Base-by-base conservation (phyloP, 2,329 filamentous ascomycete genomes). In the Lachnellula hyalina region DNA sequence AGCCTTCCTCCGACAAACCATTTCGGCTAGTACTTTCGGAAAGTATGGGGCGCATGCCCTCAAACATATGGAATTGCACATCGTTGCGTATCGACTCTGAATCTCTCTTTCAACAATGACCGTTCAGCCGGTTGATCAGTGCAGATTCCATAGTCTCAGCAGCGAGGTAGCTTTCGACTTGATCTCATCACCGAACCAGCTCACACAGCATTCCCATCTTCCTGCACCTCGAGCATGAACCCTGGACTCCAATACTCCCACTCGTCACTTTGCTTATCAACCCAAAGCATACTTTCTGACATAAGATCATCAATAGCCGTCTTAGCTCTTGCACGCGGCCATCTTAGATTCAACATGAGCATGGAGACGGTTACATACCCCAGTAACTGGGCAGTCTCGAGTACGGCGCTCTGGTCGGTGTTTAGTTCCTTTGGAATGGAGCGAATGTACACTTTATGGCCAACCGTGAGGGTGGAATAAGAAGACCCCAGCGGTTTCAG, bases 351-450 rank as follows among this genome's bases (percentile, higher is more conserved):
- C 49, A 87, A 74, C 73, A 88, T 86, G 52, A 99, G 74, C 88
- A 97, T 95, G 1, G 87, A 88, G 15, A 96, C 83, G 55, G 87
- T 96, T 50, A 97, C 89, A 67, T 90, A 96, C 1, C 94, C 93
- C 9, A 96, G 76, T 9, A 96, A 78, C 71, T 96, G 90, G 7
- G 90, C 90, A 1, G 89, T 92, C 75, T 97, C 94, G 6, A 99
- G 80, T 12, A 96, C 93, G 2, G 87, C 89, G 49, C 89, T 89
- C 75, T 99, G 94, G 70, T 99, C 94, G 14, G 84, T 92, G 70
- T 96, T 96, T 59, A 99, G 80, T 73, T 99, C 94, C 70, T 95
- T 94, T 1, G 94, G 94, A 41, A 99, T 86, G 3, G 90, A 96
- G 28, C 94, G 84, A 52, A 99, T 93, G 73, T 96, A 94, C 58